Evolutionary conservation across 2,329 filamentous ascomycete genomes (phyloP).

Genomic region (Coniochaeta sp.): DNA sequence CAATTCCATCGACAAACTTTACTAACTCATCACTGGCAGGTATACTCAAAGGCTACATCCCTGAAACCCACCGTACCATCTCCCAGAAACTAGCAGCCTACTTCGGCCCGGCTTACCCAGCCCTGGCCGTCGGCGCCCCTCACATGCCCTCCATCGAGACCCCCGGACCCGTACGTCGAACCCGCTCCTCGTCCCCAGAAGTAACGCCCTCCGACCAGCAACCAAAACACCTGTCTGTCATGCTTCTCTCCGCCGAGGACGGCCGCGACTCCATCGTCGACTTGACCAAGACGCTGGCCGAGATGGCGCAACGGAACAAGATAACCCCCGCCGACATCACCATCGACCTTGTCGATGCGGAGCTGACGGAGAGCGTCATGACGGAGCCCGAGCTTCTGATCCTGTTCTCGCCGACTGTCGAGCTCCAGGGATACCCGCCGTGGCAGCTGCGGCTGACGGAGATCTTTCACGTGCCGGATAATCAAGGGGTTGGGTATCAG

Average conservation of each 20-base stretch:
- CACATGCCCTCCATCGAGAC: slow-evolving; percentile 53
- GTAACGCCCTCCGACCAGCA: slow-evolving; percentile 20
- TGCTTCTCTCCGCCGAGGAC: slow-evolving; percentile 81
- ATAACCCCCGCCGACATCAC: slow-evolving; percentile 76
- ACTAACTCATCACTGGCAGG: slow-evolving; percentile 41
- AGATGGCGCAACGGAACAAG: slow-evolving; percentile 90
- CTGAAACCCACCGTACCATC: slow-evolving; percentile 74
- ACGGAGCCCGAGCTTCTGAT: slow-evolving; percentile 84
- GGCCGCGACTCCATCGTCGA: slow-evolving; percentile 92
- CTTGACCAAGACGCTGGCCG: slow-evolving; percentile 84
- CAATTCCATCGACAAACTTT: neutral
- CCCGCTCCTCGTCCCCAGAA: slow-evolving; percentile 9
- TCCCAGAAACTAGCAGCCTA: slow-evolving; percentile 76
- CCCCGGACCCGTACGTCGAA: slow-evolving; percentile 16
- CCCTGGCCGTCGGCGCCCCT: slow-evolving; percentile 65
- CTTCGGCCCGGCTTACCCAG: slow-evolving; percentile 69
- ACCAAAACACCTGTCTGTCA: slow-evolving; percentile 45
- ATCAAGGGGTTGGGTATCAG: slow-evolving; percentile 83
- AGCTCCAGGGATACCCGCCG: slow-evolving; percentile 85
- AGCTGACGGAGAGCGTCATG: slow-evolving; percentile 74
- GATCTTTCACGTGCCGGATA: slow-evolving; percentile 75
- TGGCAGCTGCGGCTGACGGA: slow-evolving; percentile 95
- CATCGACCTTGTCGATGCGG: slow-evolving; percentile 78
- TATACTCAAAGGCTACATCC: slow-evolving; percentile 79
- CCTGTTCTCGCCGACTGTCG: slow-evolving; percentile 75